Evolutionary conservation across 257 asterid genomes (phyloP), one percentile per base, ranked within the genome.

Genomic region (Leonotis leonurus): DNA sequence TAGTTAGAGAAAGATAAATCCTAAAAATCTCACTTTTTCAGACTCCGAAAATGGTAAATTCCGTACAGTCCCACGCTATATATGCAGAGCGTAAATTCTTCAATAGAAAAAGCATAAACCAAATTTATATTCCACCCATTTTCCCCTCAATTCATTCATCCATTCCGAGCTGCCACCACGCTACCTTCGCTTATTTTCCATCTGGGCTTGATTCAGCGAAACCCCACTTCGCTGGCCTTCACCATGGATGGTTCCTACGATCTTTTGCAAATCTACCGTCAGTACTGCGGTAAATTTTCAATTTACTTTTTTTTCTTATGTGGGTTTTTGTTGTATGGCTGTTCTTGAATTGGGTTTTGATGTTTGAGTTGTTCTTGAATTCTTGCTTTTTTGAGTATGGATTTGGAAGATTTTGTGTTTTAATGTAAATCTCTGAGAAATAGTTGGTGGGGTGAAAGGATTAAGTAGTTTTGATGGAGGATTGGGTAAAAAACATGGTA

Each of bases 221-320:
- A 58, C 73, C 81, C 82, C 81, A 48, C 14, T 44, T 43, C 36
- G 9, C 45, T 36, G 49, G 48, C 33, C 45, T 56, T 61, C 67
- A 60, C 81, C 71, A 87, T 90, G 98, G 91, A 81, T 13, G 75
- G 46, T 61, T 54, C 81, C 58, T 70, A 77, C 60, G 90, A 87
- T 65, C 68, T 90, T 30, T 82, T 75, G 60, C 77, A 80, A 67
- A 78, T 85, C 70, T 90, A 87, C 45, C 26, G 79, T 46, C 94
- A 67, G 21, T 90, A 77, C 71, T 82, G 94, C 72, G 96, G 96
- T 90, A 90, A n/a, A 26, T 46, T 5, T 7, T 12, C 0, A 3
- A 0, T 4, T 11, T 14, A 9, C 8, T 0, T 3, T 49, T 12
- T 51, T 35, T 2, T 50, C 37, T 70, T 32, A 18, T 69, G 20